Evolutionary conservation across 2,329 filamentous ascomycete genomes (phyloP), one percentile per base, ranked within the genome.

Genomic region (Podosphaera fusca): DNA sequence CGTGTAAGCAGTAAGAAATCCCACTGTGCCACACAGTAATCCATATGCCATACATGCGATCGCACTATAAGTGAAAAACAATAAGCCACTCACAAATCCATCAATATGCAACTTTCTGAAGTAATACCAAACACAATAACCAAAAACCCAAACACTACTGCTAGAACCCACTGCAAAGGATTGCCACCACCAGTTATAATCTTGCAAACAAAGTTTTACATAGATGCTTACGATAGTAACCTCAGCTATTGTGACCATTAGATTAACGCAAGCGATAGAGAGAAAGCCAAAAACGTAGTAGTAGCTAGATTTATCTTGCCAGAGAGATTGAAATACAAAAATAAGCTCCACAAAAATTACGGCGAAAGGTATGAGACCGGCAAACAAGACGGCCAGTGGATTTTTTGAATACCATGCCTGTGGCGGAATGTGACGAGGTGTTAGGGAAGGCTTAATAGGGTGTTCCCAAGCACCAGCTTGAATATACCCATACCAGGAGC

Each of bases 131-230:
- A 82, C 72, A 67, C 84, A 86, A 71, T 92, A 94, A 42, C 79
- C 67, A 67, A 90, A 92, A 42, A 94, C 79, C 86, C 87, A 94
- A 59, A 87, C 69, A 5, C 84, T 79, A 63, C 82, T 87, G 63
- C 82, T 80, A 53, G 82, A 84, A 50, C 87, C 87, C 7, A 88
- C 78, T 54, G 86, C 70, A 71, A 94, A 92, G 55, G 84, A 87
- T 68, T 86, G 84, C 87, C 87, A 94, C 85, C 85, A 92, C 87
- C 87, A 94, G 67, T 87, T 78, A 70, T 92, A 84, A 69, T 94
- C 88, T 75, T 94, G 87, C 1, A 80, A 75, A 70, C 86, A 90
- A 21, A 94, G 78, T 70, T 87, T 84, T 53, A 85, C 77, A 69
- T 94, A 94, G 14, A 87, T 84, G 1, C 82, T 81, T 58, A 94